Base-by-base conservation (phyloP, 768 basidiomycete genomes). In the Suillus americanus region DNA sequence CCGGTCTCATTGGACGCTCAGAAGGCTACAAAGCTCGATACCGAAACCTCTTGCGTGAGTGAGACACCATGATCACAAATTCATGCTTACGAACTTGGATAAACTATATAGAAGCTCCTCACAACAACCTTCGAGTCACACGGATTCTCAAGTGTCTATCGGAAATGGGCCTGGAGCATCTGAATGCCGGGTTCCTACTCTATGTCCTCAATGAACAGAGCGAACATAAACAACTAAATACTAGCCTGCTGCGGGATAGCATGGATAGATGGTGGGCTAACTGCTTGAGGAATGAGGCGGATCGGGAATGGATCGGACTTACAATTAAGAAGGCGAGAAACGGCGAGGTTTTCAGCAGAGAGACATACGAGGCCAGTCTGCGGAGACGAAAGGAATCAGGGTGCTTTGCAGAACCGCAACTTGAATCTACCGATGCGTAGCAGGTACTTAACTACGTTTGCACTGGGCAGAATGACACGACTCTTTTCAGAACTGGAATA, bases 211-310 rank as follows among this genome's bases (percentile, higher is more conserved):
- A 79, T 68, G 88, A 91, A 71, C 90, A 91, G 71, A 89, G 87
- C 69, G 85, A 89, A 71, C 72, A 78, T 25, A 76, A 79, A 37
- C 76, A 82, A 69, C 79, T 92, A 50, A 79, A 85, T 69, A 78
- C 82, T n/a, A 68, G 70, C 12, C 74, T 75, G 13, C 77, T 91
- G 57, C 72, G 74, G 57, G 75, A 76, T 67, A 91, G 90, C 72
- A 91, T 91, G 89, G 90, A 90, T 66, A 78, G 80, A 63, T 92
- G 89, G 87, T 91, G 90, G 90, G 85, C 86, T 23, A 89, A 89
- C 69, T 92, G 90, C 71, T 76, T 90, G 60, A 80, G 90, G 65
- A 81, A 88, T 66, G 80, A 82, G n/a, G 75, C 79, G 65, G 87
- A 89, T 66, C 79, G 89, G 66, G 71, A 75, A 30, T 87, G 84